Evolutionary conservation across 495 filamentous ascomycete genomes (phyloP), one percentile per base, ranked within the genome.

Genomic region (Aspergillus taichungensis): DNA sequence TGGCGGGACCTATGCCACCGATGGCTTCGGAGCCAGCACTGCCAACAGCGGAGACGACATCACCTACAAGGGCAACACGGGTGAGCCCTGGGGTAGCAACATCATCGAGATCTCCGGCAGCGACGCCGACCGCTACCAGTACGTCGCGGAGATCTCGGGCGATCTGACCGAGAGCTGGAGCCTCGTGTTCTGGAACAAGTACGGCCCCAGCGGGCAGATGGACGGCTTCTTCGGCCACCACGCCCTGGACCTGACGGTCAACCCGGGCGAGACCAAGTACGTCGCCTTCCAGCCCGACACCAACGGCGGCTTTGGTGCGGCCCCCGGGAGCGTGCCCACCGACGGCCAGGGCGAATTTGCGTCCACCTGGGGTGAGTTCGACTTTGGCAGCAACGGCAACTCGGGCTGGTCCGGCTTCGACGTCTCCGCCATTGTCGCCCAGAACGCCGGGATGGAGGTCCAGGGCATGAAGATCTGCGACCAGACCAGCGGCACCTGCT

Each of bases 151-250:
- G 43, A 66, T 76, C 63, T 47, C 44, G 34, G 74, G 73, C 49
- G 53, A 53, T 31, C 56, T 57, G 51, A 55, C 52, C 13, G 59
- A 60, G 7, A 13, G 57, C 47, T 70, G 70, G 56, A 67, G 61
- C 34, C 57, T 76, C 45, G 62, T 58, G 50, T 57, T 77, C 63
- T 79, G 71, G 69, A 74, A 77, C 64, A 79, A 77, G 64, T 63
- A 59, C 40, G 67, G 65, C 36, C 44, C 56, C 4, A 62, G 69
- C 30, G 65, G 62, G 30, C 43, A 49, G n/a, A 56, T 69, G 51
- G 43, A 57, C 40, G 63, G 72, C 40, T 74, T 61, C 52, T 71
- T 62, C 44, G 63, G 60, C 42, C 50, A 62, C 34, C 60, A 67
- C 39, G 61, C 60, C 30, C 46, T 72, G 30, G 67, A 51, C 30